These are phyloP conservation scores for Talaromyces sp. DNA, from an alignment of 2,329 filamentous ascomycete genomes.

Conservation along the genomic window DNA sequence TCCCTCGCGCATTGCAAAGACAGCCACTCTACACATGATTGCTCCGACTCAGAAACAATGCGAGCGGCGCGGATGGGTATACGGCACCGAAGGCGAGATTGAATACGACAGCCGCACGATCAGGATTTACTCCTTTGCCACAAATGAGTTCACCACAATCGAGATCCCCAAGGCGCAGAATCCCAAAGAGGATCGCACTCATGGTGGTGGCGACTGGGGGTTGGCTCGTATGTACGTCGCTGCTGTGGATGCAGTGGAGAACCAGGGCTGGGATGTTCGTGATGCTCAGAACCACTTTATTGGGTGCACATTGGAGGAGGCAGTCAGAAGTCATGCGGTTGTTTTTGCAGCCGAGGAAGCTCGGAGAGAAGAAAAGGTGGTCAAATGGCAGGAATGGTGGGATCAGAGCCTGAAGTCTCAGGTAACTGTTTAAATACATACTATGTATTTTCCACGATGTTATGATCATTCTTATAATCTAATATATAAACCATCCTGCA, in stretches of 20 bases:
- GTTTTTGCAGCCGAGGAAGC: slow-evolving; percentile 95
- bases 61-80: slow-evolving; percentile 76
- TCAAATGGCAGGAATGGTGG: slow-evolving; percentile 79
- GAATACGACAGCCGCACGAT: slow-evolving; percentile 77
- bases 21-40: slow-evolving; percentile 88
- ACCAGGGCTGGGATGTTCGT: slow-evolving; percentile 58
- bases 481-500: too few relatives aligned
- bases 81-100: slow-evolving; percentile 81
- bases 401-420: slow-evolving; percentile 40
- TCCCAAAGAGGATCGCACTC: slow-evolving; percentile 49
- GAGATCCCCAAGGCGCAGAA: slow-evolving; percentile 56
- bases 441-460: neutral
- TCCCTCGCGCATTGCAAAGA: slow-evolving; percentile 62
- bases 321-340: slow-evolving; percentile 81
- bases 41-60: slow-evolving; percentile 85
- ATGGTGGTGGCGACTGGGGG: slow-evolving; percentile 75
- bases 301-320: slow-evolving; percentile 79
- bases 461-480: neutral
- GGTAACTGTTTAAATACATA: neutral
- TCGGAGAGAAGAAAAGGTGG: slow-evolving; percentile 60
- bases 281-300: slow-evolving; percentile 70
- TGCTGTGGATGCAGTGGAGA: slow-evolving; percentile 75
- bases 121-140: slow-evolving; percentile 66
- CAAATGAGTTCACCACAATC: slow-evolving; percentile 46
- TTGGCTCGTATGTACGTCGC: slow-evolving; percentile 75